Percentiles rank a stretch among this genome's conserved stretches.
Evolutionary conservation across 164 flowering plant genomes (phyloP).

Genomic region (Pachysandra terminalis): DNA sequence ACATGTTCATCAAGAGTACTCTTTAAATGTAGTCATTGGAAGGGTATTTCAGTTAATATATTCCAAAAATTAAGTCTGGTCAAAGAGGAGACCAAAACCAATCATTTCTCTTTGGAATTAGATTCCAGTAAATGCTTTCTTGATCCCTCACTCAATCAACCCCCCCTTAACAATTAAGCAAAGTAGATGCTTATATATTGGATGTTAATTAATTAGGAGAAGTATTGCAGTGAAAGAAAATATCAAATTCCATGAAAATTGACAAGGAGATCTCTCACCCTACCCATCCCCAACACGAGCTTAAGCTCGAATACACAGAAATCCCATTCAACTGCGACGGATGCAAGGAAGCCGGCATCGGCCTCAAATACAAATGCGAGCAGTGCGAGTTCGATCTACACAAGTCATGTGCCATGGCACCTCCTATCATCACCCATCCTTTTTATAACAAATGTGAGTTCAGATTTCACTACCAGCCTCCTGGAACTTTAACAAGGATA

Average conservation of each 20-base stretch:
- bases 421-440: conserved; percentile 34
- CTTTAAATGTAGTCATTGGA: too few relatives aligned
- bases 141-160: conserved; percentile 10
- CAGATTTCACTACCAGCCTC: conserved; percentile 33
- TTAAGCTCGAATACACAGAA: conserved; percentile 53
- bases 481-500: conserved; percentile 30
- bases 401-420: conserved; percentile 43
- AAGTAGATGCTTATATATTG: conserved; percentile 29
- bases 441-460: conserved; percentile 55
- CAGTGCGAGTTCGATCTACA: conserved; percentile 53
- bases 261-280: conserved; percentile 49
- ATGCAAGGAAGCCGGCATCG: conserved; percentile 67
- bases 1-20: too few relatives aligned
- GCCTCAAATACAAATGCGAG: conserved; percentile 45
- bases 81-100: too few relatives aligned
- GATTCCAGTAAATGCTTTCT: conserved; percentile 21
- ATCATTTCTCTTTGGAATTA: conserved; percentile 19
- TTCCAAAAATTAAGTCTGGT: too few relatives aligned
- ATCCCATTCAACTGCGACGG: conserved; percentile 63
- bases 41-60: too few relatives aligned
- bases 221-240: too few relatives aligned
- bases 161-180: conserved; percentile 21
- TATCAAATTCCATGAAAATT: too few relatives aligned
- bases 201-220: too few relatives aligned
- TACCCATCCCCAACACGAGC: conserved; percentile 49